Conservation (phyloP, 2,329 filamentous ascomycete species). For the Madurella fahalii region DNA sequence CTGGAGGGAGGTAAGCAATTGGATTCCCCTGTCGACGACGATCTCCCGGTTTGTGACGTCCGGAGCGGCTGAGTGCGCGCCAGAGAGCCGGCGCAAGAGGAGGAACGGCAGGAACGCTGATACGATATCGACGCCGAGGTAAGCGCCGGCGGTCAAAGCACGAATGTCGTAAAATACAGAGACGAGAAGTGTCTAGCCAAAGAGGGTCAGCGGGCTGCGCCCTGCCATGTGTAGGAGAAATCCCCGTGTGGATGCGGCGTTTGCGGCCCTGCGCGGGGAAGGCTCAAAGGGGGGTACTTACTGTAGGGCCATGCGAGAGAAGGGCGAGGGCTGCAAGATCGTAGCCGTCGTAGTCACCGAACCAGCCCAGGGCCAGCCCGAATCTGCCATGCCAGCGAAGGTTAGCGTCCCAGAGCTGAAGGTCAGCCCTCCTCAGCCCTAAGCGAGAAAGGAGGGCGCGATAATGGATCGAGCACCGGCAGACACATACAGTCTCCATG, state of each 20-base stretch:
- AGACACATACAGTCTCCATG: slow-evolving; percentile 52
- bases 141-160: slow-evolving; percentile 54
- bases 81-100: slow-evolving; percentile 65
- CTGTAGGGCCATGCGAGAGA: slow-evolving; percentile 70
- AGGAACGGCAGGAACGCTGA: slow-evolving; percentile 70
- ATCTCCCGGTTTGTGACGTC: slow-evolving; percentile 60
- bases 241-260: slow-evolving; percentile 1
- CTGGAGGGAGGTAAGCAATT: slow-evolving; percentile 62
- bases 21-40: slow-evolving; percentile 58
- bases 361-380: slow-evolving; percentile 71
- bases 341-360: slow-evolving; percentile 67
- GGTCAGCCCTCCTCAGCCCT: slow-evolving; percentile 34
- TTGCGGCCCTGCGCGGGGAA: slow-evolving; percentile 6
- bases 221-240: slow-evolving; percentile 10
- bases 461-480: neutral
- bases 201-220: slow-evolving; percentile 20
- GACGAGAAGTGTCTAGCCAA: slow-evolving; percentile 63
- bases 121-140: slow-evolving; percentile 63
- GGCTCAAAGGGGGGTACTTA: slow-evolving; percentile 36
- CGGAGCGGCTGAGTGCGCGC: slow-evolving; percentile 55
- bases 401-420: slow-evolving; percentile 19
- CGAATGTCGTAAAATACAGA: slow-evolving; percentile 72
- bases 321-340: slow-evolving; percentile 63
- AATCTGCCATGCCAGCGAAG: slow-evolving; percentile 46
- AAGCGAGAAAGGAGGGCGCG: slow-evolving; percentile 17